A percentile compares a stretch with the other conserved stretches of the same genome.
phyloP scores from a whole-genome alignment of 1,284 basidiomycete genomes.

The Pseudozyma tsukubaensis region DNA sequence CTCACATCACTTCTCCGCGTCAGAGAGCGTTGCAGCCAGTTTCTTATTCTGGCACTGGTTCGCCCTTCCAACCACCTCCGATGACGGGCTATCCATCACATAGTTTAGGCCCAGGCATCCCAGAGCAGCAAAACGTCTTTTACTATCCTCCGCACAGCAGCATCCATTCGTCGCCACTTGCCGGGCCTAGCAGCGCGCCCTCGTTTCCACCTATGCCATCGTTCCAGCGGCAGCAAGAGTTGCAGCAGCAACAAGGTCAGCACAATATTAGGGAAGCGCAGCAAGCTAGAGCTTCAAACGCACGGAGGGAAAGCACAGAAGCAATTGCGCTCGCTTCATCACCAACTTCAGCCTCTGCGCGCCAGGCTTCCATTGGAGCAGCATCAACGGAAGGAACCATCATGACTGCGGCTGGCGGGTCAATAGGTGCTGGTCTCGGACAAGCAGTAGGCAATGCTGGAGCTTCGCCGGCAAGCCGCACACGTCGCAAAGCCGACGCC shows the following conservation, averaged over 20 bases:
- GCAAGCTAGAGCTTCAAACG: slow-evolving; percentile 22
- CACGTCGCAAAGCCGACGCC: slow-evolving; percentile 41
- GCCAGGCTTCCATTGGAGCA: neutral
- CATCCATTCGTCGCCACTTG: slow-evolving; percentile 10
- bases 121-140: slow-evolving; percentile 41
- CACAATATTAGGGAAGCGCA: slow-evolving; percentile 27
- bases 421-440: slow-evolving; percentile 47
- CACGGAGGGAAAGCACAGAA: slow-evolving; percentile 12
- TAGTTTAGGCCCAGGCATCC: slow-evolving; percentile 38
- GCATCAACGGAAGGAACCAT: slow-evolving; percentile 24
- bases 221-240: slow-evolving; percentile 39
- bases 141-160: slow-evolving; percentile 33
- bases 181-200: slow-evolving; percentile 18
- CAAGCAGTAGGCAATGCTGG: slow-evolving; percentile 50
- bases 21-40: slow-evolving; percentile 25
- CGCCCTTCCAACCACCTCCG: slow-evolving; percentile 38
- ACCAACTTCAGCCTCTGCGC: slow-evolving; percentile 20
- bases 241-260: slow-evolving; percentile 49
- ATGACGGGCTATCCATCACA: slow-evolving; percentile 27
- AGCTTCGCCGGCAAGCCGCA: slow-evolving; percentile 45
- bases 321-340: slow-evolving; percentile 13
- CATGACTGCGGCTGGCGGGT: slow-evolving; percentile 50
- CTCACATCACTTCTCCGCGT: slow-evolving; percentile 44
- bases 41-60: slow-evolving; percentile 21
- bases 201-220: slow-evolving; percentile 37